These are phyloP conservation scores for Amanita brunnescens DNA, from an alignment of 768 basidiomycete genomes.

Conservation along the genomic window DNA sequence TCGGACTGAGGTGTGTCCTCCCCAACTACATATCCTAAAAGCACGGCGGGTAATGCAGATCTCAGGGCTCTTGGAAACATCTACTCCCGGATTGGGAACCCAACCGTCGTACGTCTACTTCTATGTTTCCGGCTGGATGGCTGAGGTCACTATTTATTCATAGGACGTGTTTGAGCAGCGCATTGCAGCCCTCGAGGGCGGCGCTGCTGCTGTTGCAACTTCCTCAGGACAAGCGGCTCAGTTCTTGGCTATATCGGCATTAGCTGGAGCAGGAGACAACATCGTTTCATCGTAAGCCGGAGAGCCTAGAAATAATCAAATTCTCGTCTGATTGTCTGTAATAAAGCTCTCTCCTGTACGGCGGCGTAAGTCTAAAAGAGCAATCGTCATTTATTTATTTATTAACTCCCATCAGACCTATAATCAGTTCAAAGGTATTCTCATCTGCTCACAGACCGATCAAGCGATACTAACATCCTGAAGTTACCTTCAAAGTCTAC, in stretches of 20 bases:
- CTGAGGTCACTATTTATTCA: background rate
- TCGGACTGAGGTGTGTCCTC: constrained; percentile 41
- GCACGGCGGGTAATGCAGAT: background rate
- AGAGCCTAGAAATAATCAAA: too few relatives aligned
- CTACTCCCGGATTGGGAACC: constrained; percentile 64
- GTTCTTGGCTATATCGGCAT: constrained; percentile 56
- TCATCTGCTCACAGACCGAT: background rate
- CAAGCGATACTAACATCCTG: background rate
- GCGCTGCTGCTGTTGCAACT: constrained; percentile 64
- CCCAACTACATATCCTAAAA: background rate
- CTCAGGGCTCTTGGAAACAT: constrained; percentile 46
- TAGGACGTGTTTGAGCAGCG: constrained; percentile 76
- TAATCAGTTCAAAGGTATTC: constrained; percentile 58
- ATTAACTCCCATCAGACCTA: constrained; percentile 37
- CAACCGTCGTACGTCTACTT: constrained; percentile 42
- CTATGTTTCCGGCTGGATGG: too few relatives aligned
- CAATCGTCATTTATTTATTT: background rate
- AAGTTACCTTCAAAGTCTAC: constrained; percentile 61
- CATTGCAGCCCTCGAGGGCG: constrained; percentile 75
- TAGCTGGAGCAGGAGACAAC: constrained; percentile 65
- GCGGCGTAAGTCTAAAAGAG: constrained; percentile 41
- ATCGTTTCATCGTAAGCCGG: constrained; percentile 58
- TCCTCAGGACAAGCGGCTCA: constrained; percentile 74
- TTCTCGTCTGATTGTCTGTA: background rate
- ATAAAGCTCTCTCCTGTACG: constrained; percentile 52